Evolutionary conservation across 2,329 filamentous ascomycete genomes (phyloP), one percentile per base, ranked within the genome.

Genomic region (Graphilbum fragrans): DNA sequence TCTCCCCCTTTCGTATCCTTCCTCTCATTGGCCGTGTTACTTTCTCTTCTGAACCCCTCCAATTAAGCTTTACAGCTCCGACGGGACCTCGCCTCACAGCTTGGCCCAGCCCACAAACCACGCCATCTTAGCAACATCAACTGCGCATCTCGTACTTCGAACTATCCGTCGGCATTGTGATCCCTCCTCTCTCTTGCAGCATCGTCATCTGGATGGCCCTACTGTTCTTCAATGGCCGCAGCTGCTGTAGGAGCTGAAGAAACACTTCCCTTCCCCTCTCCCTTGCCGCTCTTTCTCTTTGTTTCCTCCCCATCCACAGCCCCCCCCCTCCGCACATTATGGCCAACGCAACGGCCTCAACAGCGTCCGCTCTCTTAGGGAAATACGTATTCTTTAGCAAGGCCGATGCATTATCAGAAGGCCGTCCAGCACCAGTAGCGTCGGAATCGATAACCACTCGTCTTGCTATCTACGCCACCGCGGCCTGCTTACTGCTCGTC

Each of bases 401-500:
- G 35, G 47, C 50, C 42, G 50, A 52, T 19, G 47, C 50, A 17
- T 25, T 45, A 11, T 37, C 53, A 27, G 50, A 55, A 17, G 29
- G n/a, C 35, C 33, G 6, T 46, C 38, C 14, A 54, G n/a, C n/a
- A n/a, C n/a, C n/a, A n/a, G n/a, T n/a, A n/a, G n/a, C n/a, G n/a
- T n/a, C n/a, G n/a, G n/a, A n/a, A n/a, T n/a, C n/a, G n/a, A 52
- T 6, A 53, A 52, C 35, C 58, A 58, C 31, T 44, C 62, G 21
- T 59, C 55, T 42, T 68, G 64, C 50, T 70, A 67, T 47, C 49
- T 61, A 27, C 25, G 25, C 12, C 23, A 58, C 60, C n/a, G 48
- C 67, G 12, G 53, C 50, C 12, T 48, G 57, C 14, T 45, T 64
- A 19, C 37, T 66, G 11, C 33, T 67, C 5, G 55, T 55, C 14